Base-by-base conservation (phyloP, 2,329 filamentous ascomycete species). In the Metarhizium album region DNA sequence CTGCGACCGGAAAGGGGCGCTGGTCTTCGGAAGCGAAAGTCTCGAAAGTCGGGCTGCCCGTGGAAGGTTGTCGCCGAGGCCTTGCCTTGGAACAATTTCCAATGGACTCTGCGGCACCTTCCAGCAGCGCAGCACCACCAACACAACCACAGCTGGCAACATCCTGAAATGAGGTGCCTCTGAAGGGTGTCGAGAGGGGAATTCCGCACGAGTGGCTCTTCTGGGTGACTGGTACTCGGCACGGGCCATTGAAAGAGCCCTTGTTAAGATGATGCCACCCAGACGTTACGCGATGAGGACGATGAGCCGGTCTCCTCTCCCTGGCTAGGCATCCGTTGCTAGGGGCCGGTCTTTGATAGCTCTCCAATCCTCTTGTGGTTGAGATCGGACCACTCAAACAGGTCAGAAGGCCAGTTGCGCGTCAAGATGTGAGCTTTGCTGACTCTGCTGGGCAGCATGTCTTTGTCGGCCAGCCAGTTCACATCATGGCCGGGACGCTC, bases 231-330 rank as follows among this genome's bases (percentile, higher is more conserved):
- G 7, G 29, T 60, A 60, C 13, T 58, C 53, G 20, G 50, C 35
- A 40, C 45, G 24, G 14, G 57, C 57, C 16, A 45, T 48, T 7
- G 58, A 52, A 14, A 65, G 61, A 40, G 64, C 62, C 54, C 62
- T 57, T 8, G 56, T 57, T 27, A 65, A 49, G 52, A 64, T 57
- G 42, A 64, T 58, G 11, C 63, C 64, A 1, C 64, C 62, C n/a
- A 66, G 59, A 52, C 60, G 66, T n/a, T 63, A 66, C 1, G 63
- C 62, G 40, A 66, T 59, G 51, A 66, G 66, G 46, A 66, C 8
- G 38, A 66, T 60, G 1, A 59, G 61, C 23, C 58, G 55, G 18
- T 33, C 46, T 46, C 52, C 33, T 18, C 33, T 29, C 11, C 5
- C 20, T 35, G 43, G 45, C 3, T 2, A 23, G 33, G 22, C 33